Evolutionary conservation across 192 early-diverging fungal genomes (phyloP), one percentile per base, ranked within the genome.

Genomic region (Backusella luteola): DNA sequence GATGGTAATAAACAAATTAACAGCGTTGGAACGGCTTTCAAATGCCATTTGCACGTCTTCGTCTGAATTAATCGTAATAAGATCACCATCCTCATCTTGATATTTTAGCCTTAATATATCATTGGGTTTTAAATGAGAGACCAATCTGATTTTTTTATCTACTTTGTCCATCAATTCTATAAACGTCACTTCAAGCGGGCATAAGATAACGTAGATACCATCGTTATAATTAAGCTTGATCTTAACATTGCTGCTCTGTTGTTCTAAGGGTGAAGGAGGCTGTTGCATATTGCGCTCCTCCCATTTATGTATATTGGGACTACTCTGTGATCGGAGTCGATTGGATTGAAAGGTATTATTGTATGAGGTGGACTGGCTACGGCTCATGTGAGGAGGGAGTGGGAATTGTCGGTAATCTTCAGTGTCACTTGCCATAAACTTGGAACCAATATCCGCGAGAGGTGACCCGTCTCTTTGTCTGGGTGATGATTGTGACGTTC

Each of bases 31-130:
- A 17, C 82, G 81, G 35, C 83, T 87, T 82, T 96, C 96, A 86
- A 99, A 97, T 15, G 95, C 96, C 91, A 97, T 84, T 59, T 88
- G 90, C 34, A 99, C 93, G 78, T 99, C 97, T 66, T 96, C 95
- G 78, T 97, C 92, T n/a, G 90, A 92, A 76, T 92, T 91, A 69
- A 99, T 90, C 41, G 90, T 90, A 34, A 97, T 91, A 80, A 91
- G 89, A 79, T 98, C 96, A 53, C 94, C 93, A 78, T 97, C 97
- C 81, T 98, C 96, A 79, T 99, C 97, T 79, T 92, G 90, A 79
- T 98, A 98, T 78, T 90, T 89, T 73, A 99, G 90, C 56, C 90
- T 88, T 79, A 92, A 63, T 87, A 85, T 71, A 81, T 87, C 69
- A 78, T 84, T 81, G 52, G 85, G 87, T 38, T 87, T 86, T 42